phyloP scores from a whole-genome alignment of 208 protist species.

The Trypanosoma boissoni region DNA sequence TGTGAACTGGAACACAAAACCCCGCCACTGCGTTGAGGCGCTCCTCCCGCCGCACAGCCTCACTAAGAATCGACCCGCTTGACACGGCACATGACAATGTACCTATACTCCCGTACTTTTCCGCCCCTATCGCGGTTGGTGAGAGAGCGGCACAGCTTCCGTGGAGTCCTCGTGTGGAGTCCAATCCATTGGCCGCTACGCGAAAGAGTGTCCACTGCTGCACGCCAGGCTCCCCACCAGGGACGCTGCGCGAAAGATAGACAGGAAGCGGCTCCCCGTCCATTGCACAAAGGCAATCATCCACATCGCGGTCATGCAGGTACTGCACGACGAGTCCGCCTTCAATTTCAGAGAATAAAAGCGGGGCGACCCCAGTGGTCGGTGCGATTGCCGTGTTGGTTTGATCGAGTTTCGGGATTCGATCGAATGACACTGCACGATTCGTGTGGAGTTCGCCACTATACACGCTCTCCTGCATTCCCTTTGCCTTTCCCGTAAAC shows the following conservation, averaged over 20 bases:
- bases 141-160: neutral
- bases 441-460: neutral
- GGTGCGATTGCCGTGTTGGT: too few species aligned
- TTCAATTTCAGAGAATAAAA: constrained; percentile 61
- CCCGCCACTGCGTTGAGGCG: constrained; percentile 13
- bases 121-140: neutral
- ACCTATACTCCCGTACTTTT: neutral
- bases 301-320: constrained; percentile 35
- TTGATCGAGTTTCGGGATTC: too few species aligned
- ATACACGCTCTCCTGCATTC: neutral
- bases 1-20: constrained; percentile 1
- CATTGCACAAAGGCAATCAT: constrained; percentile 31
- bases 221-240: constrained; percentile 48
- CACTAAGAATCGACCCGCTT: constrained; percentile 14
- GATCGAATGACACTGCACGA: too few species aligned
- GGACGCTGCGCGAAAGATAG: constrained; percentile 40
- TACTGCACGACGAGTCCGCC: constrained; percentile 61
- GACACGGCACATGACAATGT: neutral
- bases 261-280: constrained; percentile 30
- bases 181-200: constrained; percentile 5
- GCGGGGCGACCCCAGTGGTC: constrained; percentile 28
- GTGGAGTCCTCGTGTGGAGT: neutral
- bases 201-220: constrained; percentile 58
- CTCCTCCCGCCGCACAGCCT: constrained; percentile 18
- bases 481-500: neutral